A percentile compares a stretch with the other conserved stretches of the same genome.
Conservation (phyloP, 257 asterid genomes). For the Primulina huaijiensis region DNA sequence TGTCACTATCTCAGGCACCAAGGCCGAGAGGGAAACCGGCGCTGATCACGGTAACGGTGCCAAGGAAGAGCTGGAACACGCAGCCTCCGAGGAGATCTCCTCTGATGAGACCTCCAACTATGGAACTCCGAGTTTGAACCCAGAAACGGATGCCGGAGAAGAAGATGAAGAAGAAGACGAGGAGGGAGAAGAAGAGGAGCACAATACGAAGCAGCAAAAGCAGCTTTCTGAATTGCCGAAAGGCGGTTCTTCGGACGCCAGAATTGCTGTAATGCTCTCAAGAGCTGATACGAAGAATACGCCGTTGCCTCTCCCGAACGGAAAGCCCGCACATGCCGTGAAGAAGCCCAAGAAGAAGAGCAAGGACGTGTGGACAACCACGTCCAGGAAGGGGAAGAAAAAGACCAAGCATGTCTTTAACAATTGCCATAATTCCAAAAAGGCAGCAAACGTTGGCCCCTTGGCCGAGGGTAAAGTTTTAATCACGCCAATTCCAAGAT, state of each 20-base stretch:
- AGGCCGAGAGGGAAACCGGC: conserved; percentile 19
- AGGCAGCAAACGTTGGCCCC: conserved; percentile 27
- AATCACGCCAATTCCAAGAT: conserved; percentile 69
- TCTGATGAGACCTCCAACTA: conserved; percentile 39
- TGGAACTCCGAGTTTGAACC: conserved; percentile 29
- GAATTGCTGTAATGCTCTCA: conserved; percentile 37
- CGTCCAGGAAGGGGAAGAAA: conserved; percentile 63
- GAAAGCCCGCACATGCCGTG: conserved; percentile 20
- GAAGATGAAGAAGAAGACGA: conserved; percentile 34
- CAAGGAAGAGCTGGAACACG: conserved; percentile 31
- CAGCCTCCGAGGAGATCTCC: conserved; percentile 36
- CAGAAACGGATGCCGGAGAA: conserved; percentile 40
- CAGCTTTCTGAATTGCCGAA: conserved; percentile 40
- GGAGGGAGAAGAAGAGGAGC: conserved; percentile 53
- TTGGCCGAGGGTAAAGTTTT: conserved; percentile 59
- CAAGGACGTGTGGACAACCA: conserved; percentile 75
- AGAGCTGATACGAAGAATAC: conserved; percentile 13
- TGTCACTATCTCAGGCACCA: background rate
- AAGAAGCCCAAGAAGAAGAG: conserved; percentile 82
- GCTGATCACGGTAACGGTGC: conserved; percentile 19
- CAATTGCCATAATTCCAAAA: conserved; percentile 37
- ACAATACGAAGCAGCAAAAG: conserved; percentile 61
- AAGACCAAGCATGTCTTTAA: conserved; percentile 58
- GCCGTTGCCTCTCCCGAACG: conserved; percentile 22
- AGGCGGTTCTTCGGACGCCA: conserved; percentile 15